Percentiles rank a stretch among this genome's conserved stretches.
Evolutionary conservation across 2,329 filamentous ascomycete genomes (phyloP).

Genomic region (Alternaria viburni): DNA sequence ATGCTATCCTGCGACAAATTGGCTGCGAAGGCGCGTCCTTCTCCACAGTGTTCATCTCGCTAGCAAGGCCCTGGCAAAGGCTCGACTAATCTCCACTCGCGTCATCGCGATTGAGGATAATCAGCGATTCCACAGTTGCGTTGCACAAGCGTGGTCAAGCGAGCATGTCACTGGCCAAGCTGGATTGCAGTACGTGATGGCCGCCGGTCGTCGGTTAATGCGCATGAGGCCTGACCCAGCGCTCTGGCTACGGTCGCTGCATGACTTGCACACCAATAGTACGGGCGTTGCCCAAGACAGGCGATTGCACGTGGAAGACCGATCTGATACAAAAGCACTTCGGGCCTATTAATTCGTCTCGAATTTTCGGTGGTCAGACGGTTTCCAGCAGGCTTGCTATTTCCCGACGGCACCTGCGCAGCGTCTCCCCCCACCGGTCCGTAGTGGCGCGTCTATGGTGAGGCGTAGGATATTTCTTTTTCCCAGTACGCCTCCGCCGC

Average conservation of each 20-base stretch:
- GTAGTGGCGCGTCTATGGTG: constrained; percentile 1
- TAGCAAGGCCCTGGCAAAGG: constrained; percentile 32
- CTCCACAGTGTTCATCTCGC: constrained; percentile 50
- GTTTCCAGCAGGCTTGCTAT: neutral
- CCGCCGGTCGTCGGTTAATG: constrained; percentile 26
- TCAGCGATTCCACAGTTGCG: constrained; percentile 16
- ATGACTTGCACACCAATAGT: constrained; percentile 36
- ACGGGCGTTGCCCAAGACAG: constrained; percentile 24
- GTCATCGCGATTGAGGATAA: constrained; percentile 26
- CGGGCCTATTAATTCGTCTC: constrained; percentile 11
- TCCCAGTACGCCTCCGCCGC: neutral
- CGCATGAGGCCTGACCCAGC: constrained; percentile 33
- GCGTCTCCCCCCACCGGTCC: constrained; percentile 3
- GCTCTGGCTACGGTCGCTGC: constrained; percentile 37
- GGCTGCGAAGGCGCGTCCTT: constrained; percentile 41
- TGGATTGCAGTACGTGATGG: constrained; percentile 21
- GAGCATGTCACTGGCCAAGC: constrained; percentile 25
- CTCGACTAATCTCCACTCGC: constrained; percentile 36
- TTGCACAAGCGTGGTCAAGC: constrained; percentile 33
- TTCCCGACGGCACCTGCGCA: constrained; percentile 2
- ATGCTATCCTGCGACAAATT: constrained; percentile 38
- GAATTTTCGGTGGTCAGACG: constrained; percentile 6
- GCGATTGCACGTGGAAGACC: constrained; percentile 33
- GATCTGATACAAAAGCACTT: constrained; percentile 27
- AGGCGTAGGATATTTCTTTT: constrained; percentile 5